Evolutionary conservation across 1,139 yeast genomes (phyloP).

Genomic region (Casaregolazyma suthepensis): DNA sequence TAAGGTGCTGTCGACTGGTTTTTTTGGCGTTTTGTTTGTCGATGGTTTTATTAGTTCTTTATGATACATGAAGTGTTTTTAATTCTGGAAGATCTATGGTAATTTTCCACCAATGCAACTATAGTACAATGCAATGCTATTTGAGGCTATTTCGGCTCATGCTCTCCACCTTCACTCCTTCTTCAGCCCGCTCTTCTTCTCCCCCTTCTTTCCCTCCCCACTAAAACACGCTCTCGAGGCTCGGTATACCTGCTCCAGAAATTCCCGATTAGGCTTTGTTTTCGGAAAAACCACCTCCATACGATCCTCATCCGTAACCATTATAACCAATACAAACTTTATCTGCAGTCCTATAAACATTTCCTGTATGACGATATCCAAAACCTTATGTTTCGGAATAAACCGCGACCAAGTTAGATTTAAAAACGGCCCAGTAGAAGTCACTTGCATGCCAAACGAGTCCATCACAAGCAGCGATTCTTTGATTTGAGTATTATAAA

Average conservation of each 20-base stretch:
- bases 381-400: slow-evolving; percentile 43
- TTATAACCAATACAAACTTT: slow-evolving; percentile 45
- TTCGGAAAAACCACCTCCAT: slow-evolving; percentile 45
- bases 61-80: too few relatives aligned
- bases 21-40: slow-evolving; percentile 19
- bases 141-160: too few relatives aligned
- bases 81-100: too few relatives aligned
- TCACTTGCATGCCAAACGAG: slow-evolving; percentile 30
- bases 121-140: too few relatives aligned
- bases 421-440: slow-evolving; percentile 20
- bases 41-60: neutral
- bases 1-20: slow-evolving; percentile 18
- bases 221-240: slow-evolving; percentile 21
- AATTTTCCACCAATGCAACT: too few relatives aligned
- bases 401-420: slow-evolving; percentile 28
- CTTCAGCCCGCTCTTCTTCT: neutral
- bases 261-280: slow-evolving; percentile 24
- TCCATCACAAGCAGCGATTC: slow-evolving; percentile 26
- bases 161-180: too few relatives aligned
- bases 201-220: slow-evolving; percentile 1
- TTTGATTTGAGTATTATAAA: slow-evolving; percentile 14
- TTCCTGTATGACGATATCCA: slow-evolving; percentile 55
- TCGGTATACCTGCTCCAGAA: slow-evolving; percentile 25
- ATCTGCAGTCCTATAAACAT: slow-evolving; percentile 54
- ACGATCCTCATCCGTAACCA: slow-evolving; percentile 36